Base-by-base conservation (phyloP, 2,329 filamentous ascomycete genomes). In the Pseudocercospora fuligena region DNA sequence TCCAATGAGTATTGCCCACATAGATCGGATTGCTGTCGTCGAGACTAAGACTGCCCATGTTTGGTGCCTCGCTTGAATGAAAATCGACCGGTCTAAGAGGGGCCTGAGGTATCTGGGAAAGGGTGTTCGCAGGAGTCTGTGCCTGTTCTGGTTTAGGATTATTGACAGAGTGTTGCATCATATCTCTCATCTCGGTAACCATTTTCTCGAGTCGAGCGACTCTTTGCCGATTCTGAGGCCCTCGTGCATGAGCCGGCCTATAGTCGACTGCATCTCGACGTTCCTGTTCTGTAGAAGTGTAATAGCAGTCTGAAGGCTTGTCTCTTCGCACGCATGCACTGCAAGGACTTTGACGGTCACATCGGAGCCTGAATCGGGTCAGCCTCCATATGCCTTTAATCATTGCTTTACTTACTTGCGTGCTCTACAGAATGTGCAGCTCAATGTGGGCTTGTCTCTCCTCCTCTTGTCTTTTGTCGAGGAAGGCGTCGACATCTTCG, bases 341-440 rank as follows among this genome's bases (percentile, higher is more conserved):
- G 29, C 62, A 64, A 36, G 62, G 62, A n/a, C 49, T 21, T 19
- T 64, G 53, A 6, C 62, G 53, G 43, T 64, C 54, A 31, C 62
- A 64, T 9, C 54, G 54, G 5, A 59, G 53, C 40, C 62, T 64
- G 27, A 3, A n/a, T n/a, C 27, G 51, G 23, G 51, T 56, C 51
- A 56, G 51, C 27, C 16, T 31, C 8, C 7, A 4, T 31, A n/a
- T 4, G 8, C 16, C 11, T 29, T 12, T 12, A 12, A 27, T 56
- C 23, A 25, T 25, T 14, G 16, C 11, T 27, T 8, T 29, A 56
- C 51, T 29, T 8, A 56, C 51, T 56, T 56, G 51, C 51, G 51
- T 31, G 51, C 51, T 56, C 51, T 56, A 33, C 51, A 56, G 14
- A 56, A 56, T 16, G 51, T 56, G 25, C 51, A 56, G 51, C 51